These are phyloP conservation scores for Calocera viscosa DNA, from an alignment of 768 basidiomycete genomes.

Conservation along the genomic window DNA sequence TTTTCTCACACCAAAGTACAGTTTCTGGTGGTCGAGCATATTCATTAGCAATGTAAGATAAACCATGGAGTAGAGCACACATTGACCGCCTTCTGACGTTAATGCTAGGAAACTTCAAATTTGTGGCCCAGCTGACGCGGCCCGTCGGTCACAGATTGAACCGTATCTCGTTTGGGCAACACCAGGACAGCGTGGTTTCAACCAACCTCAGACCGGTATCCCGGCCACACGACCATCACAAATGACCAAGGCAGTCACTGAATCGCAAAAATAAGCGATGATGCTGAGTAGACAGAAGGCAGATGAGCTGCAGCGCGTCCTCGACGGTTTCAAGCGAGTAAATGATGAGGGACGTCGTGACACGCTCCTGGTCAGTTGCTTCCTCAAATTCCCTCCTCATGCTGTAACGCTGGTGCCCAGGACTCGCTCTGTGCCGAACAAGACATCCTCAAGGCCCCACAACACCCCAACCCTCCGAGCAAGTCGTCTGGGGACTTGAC, in stretches of 20 bases:
- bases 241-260: constrained; percentile 19
- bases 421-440: constrained; percentile 24
- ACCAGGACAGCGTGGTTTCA: constrained; percentile 50
- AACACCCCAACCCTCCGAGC: constrained; percentile 61
- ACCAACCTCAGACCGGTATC: constrained; percentile 9
- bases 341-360: constrained; percentile 61
- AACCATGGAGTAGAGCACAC: not conserved
- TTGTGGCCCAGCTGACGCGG: constrained; percentile 43
- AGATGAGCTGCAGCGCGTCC: constrained; percentile 50
- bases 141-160: constrained; percentile 49
- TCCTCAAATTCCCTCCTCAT: not conserved
- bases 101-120: constrained; percentile 53
- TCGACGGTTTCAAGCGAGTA: constrained; percentile 59
- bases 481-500: constrained; percentile 49
- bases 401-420: not conserved
- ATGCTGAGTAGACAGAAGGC: constrained; percentile 35
- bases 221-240: constrained; percentile 10
- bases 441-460: constrained; percentile 60
- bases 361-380: constrained; percentile 36
- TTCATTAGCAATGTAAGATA: constrained; percentile 46
- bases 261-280: constrained; percentile 41
- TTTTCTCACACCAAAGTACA: constrained; percentile 12
- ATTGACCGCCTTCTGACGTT: constrained; percentile 2
- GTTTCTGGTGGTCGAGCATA: constrained; percentile 39
- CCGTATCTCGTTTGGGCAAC: constrained; percentile 63